These are phyloP conservation scores for Aspergillus neoniger DNA, from an alignment of 2,329 filamentous ascomycete genomes.

Conservation along the genomic window DNA sequence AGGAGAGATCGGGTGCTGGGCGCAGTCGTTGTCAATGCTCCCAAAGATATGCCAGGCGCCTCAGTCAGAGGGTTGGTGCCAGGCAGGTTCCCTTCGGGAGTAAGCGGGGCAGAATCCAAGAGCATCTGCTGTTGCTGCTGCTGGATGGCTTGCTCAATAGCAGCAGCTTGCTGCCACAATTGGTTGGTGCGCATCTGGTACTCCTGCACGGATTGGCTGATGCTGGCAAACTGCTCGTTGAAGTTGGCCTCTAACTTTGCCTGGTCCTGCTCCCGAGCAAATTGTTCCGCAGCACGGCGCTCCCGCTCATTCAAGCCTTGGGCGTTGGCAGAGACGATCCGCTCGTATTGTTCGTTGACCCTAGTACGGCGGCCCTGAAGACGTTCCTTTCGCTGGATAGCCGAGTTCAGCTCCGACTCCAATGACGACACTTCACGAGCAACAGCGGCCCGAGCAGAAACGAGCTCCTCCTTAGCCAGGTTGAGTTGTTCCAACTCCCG, in stretches of 20 bases:
- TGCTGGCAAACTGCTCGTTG: constrained; percentile 46
- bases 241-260: constrained; percentile 46
- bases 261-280: constrained; percentile 49
- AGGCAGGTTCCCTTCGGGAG: constrained; percentile 63
- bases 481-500: constrained; percentile 55
- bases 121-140: constrained; percentile 50
- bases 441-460: constrained; percentile 52
- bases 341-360: constrained; percentile 63
- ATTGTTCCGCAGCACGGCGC: constrained; percentile 50
- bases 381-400: constrained; percentile 61
- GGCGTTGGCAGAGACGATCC: constrained; percentile 60
- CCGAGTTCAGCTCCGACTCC: constrained; percentile 55
- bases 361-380: constrained; percentile 59
- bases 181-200: constrained; percentile 46
- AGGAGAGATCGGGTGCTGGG: constrained; percentile 36
- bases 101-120: constrained; percentile 49
- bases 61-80: constrained; percentile 50
- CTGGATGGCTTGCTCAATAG: constrained; percentile 47
- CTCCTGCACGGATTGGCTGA: constrained; percentile 47
- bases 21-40: constrained; percentile 31
- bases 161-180: constrained; percentile 46
- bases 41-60: constrained; percentile 23
- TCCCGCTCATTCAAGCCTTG: constrained; percentile 59
- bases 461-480: constrained; percentile 53
- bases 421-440: constrained; percentile 55